Conservation (phyloP, 2,329 filamentous ascomycete species). For the Pyricularia grisea region DNA sequence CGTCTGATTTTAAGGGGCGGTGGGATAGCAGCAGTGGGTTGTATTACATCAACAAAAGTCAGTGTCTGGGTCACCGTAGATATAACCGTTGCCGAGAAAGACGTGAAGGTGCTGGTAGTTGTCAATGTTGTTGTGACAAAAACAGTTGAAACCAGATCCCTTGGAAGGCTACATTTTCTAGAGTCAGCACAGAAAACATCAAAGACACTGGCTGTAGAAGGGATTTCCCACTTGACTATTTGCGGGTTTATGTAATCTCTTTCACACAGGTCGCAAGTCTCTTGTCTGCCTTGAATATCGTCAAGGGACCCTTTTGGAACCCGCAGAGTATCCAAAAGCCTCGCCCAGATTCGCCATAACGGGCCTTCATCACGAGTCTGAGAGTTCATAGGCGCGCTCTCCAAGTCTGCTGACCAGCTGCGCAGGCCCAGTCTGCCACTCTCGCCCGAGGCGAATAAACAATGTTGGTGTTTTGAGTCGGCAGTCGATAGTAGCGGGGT, state of each 20-base stretch:
- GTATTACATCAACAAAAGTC: constrained; percentile 13
- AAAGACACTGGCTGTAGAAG: not conserved
- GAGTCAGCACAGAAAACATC: not conserved
- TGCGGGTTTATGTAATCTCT: not conserved
- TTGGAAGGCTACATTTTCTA: not conserved
- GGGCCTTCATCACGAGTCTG: not conserved
- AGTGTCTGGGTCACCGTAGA: constrained; percentile 14
- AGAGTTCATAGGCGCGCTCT: not conserved
- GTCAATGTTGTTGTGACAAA: constrained; percentile 12
- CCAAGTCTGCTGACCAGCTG: not conserved
- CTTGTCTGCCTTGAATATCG: not conserved
- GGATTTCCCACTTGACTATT: not conserved
- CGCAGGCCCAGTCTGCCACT: not conserved
- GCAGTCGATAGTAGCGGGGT: not conserved
- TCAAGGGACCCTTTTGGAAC: not conserved
- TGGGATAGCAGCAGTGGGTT: constrained; percentile 11
- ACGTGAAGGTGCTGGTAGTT: constrained; percentile 10
- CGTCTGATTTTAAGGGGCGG: constrained; percentile 11
- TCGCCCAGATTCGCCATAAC: not conserved
- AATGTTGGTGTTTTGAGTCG: not conserved
- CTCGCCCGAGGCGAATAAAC: not conserved
- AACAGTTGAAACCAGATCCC: constrained; percentile 6
- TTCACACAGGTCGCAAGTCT: not conserved
- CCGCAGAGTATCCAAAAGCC: not conserved
- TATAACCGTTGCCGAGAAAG: constrained; percentile 10